phyloP scores from a whole-genome alignment of 352 stramenopile genomes.

The Phytophthora citricola region DNA sequence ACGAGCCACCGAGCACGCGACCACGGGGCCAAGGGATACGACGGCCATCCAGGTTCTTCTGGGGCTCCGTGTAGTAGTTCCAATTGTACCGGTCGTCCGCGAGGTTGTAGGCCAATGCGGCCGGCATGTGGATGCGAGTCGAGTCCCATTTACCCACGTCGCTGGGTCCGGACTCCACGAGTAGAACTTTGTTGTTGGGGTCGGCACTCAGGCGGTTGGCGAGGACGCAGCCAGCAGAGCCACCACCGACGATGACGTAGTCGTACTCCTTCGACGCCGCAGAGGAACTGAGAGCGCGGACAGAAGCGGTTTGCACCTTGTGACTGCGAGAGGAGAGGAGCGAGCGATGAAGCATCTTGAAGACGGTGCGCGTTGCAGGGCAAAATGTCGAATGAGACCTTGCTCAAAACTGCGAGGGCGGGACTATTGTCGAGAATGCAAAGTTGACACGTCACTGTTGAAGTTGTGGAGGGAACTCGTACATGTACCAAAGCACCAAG shows the following conservation, averaged over 20 bases:
- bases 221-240: conserved; percentile 91
- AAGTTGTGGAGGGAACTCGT: conserved; percentile 15
- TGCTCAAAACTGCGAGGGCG: neutral
- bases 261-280: conserved; percentile 59
- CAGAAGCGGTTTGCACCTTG: neutral
- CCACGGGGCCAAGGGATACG: conserved; percentile 78
- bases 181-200: conserved; percentile 75
- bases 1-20: conserved; percentile 88
- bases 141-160: conserved; percentile 80
- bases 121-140: conserved; percentile 86
- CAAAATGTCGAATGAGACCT: conserved; percentile 15
- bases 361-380: neutral
- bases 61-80: conserved; percentile 80
- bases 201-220: conserved; percentile 89
- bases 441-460: conserved; percentile 16
- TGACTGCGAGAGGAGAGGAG: conserved; percentile 3
- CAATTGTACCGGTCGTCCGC: conserved; percentile 87
- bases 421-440: neutral
- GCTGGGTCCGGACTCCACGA: conserved; percentile 90
- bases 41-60: conserved; percentile 76
- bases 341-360: conserved; percentile 16
- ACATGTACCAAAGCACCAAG: neutral
- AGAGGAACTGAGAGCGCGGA: conserved; percentile 35
- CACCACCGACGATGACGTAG: conserved; percentile 92
- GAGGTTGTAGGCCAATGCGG: conserved; percentile 80